Conservation (phyloP, 192 early-diverging fungal genomes). For the Coemansia erecta region DNA sequence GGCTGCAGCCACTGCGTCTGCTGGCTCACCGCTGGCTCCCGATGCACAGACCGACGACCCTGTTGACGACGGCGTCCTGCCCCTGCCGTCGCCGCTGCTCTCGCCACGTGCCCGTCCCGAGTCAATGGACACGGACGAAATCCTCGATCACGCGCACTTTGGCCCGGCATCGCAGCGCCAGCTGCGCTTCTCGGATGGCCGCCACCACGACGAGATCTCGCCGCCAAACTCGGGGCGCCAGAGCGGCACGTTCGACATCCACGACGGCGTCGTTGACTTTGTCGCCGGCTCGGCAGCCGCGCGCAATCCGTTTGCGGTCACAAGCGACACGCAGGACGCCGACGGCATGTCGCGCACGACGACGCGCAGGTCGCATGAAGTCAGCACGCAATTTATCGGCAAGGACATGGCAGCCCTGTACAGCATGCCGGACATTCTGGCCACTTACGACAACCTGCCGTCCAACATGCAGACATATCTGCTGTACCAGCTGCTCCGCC, state of each 20-base stretch:
- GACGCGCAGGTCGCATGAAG: conserved; percentile 14
- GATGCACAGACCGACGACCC: conserved; percentile 4
- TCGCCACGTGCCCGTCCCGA: conserved; percentile 39
- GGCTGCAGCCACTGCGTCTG: too few species aligned
- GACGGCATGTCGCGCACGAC: not conserved
- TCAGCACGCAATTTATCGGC: conserved; percentile 9
- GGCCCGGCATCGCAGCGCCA: conserved; percentile 6
- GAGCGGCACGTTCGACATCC: conserved; percentile 11
- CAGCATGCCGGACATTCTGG: conserved; percentile 57
- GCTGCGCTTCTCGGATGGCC: conserved; percentile 9
- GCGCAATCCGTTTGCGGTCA: not conserved
- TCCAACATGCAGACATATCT: conserved; percentile 78
- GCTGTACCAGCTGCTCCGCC: conserved; percentile 83
- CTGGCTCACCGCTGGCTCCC: too few species aligned
- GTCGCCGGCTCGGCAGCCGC: not conserved
- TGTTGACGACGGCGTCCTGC: conserved; percentile 13
- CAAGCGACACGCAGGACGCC: conserved; percentile 7
- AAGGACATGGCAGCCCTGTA: conserved; percentile 42
- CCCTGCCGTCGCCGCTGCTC: conserved; percentile 43
- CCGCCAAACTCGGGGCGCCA: conserved; percentile 16
- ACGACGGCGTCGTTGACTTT: conserved; percentile 6
- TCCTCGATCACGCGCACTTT: conserved; percentile 13
- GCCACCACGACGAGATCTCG: conserved; percentile 7
- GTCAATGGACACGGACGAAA: conserved; percentile 32
- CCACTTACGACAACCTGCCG: conserved; percentile 79